Conservation (phyloP, 257 asterid species). For the Pogostemon cablin region DNA sequence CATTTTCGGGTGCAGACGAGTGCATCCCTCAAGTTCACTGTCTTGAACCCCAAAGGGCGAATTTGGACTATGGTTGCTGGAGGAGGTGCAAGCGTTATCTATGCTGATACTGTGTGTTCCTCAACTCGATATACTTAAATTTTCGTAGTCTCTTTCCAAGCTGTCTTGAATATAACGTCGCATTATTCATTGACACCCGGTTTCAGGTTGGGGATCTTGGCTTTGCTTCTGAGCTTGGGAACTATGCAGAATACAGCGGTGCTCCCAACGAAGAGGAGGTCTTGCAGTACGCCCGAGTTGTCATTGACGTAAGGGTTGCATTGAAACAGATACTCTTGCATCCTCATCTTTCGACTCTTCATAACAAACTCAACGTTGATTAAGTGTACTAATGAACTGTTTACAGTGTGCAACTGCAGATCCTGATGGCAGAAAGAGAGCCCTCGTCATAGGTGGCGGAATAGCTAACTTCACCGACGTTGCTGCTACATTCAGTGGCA, state of each 20-base stretch:
- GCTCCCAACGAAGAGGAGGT: conserved; percentile 99
- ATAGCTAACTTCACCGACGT: conserved; percentile 96
- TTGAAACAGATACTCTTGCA: not conserved
- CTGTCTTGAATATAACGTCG: conserved; percentile 17
- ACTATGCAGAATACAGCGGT: conserved; percentile 95
- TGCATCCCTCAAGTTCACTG: conserved; percentile 96
- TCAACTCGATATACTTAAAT: conserved; percentile 16
- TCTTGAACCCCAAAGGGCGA: conserved; percentile 91
- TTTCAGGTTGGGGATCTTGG: conserved; percentile 95
- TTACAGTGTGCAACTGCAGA: conserved; percentile 93
- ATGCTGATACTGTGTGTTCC: conserved; percentile 79
- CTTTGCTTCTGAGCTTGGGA: conserved; percentile 91
- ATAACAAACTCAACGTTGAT: not conserved
- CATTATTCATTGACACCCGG: not conserved
- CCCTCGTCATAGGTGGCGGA: conserved; percentile 94
- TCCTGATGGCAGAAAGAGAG: conserved; percentile 85
- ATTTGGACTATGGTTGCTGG: conserved; percentile 99
- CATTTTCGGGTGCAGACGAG: conserved; percentile 60
- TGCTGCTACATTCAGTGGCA: conserved; percentile 92
- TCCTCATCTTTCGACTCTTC: no score
- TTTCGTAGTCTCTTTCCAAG: not conserved
- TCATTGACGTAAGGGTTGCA: conserved; percentile 69
- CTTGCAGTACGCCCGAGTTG: conserved; percentile 94
- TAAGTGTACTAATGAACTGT: conserved; percentile 2
- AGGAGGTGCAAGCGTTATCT: conserved; percentile 98